Conservation (phyloP, 106 monocot species). For the Dactylorhiza incarnata region DNA sequence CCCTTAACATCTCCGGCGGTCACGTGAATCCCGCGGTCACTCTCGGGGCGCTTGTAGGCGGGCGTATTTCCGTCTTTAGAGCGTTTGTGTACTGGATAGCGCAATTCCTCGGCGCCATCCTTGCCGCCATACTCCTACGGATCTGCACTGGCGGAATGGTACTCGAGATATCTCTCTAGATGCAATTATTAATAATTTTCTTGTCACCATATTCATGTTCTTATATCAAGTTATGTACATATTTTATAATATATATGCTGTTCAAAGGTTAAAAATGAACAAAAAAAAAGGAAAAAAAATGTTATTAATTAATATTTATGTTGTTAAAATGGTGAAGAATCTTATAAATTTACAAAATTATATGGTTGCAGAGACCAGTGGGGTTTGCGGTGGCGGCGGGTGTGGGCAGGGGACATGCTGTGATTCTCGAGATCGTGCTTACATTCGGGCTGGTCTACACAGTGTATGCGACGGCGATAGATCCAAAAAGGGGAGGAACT, state of each 20-base stretch:
- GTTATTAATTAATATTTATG: neutral
- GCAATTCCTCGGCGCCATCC: conserved; percentile 50
- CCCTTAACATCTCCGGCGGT: conserved; percentile 54
- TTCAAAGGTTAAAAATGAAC: too few relatives aligned
- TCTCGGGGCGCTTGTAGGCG: conserved; percentile 45
- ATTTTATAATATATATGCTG: too few relatives aligned
- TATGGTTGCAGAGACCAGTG: conserved; percentile 40
- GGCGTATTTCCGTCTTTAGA: conserved; percentile 35
- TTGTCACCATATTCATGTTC: neutral
- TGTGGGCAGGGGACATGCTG: conserved; percentile 36
- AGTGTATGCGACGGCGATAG: conserved; percentile 60
- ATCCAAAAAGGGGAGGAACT: conserved; percentile 61
- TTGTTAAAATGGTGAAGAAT: neutral
- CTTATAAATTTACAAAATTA: neutral
- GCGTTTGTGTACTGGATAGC: conserved; percentile 57
- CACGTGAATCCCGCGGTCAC: conserved; percentile 70
- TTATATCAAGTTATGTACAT: neutral
- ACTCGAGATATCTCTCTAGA: neutral
- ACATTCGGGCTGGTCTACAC: conserved; percentile 90
- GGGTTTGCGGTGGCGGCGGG: conserved; percentile 49
- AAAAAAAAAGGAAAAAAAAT: too few relatives aligned
- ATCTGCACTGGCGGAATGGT: conserved; percentile 56
- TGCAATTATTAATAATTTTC: neutral
- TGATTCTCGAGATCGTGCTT: conserved; percentile 59
- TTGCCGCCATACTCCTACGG: conserved; percentile 37